A percentile compares a stretch with the other conserved stretches of the same genome.
Evolutionary conservation across 2,329 filamentous ascomycete genomes (phyloP).

Genomic region (Sclerotinia nivalis): DNA sequence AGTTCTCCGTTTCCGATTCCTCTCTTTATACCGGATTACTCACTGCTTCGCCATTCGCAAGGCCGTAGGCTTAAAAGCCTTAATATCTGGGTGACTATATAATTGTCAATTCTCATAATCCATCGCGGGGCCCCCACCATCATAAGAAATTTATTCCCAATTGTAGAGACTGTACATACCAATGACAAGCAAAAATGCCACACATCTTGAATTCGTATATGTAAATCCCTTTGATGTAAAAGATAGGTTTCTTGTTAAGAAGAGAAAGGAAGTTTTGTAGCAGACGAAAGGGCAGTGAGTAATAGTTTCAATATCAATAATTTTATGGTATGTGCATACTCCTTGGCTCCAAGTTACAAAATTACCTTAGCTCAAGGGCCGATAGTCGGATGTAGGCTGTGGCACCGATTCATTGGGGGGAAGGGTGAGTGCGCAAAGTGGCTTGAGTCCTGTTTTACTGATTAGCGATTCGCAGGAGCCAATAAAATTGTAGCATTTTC

Average conservation of each 20-base stretch:
- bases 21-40: conserved; percentile 15
- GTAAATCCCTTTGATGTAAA: not conserved
- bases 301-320: conserved; percentile 12
- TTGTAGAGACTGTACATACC: conserved; percentile 21
- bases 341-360: conserved; percentile 13
- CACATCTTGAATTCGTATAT: conserved; percentile 29
- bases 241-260: not conserved
- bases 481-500: not conserved
- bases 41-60: conserved; percentile 95
- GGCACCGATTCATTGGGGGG: not conserved
- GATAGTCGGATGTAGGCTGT: conserved; percentile 10
- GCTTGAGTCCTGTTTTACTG: conserved; percentile 11
- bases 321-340: conserved; percentile 11
- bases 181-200: conserved; percentile 80
- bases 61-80: conserved; percentile 94
- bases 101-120: conserved; percentile 58
- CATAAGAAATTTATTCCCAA: conserved; percentile 2
- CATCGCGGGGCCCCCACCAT: conserved; percentile 27
- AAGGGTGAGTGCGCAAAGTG: not conserved
- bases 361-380: conserved; percentile 16
- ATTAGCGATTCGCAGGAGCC: not conserved
- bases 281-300: conserved; percentile 3
- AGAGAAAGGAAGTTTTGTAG: not conserved
- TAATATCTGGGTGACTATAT: conserved; percentile 64
- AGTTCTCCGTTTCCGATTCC: not conserved